Base-by-base conservation (phyloP, 1,284 basidiomycete species). In the Pseudozyma hubeiensis region DNA sequence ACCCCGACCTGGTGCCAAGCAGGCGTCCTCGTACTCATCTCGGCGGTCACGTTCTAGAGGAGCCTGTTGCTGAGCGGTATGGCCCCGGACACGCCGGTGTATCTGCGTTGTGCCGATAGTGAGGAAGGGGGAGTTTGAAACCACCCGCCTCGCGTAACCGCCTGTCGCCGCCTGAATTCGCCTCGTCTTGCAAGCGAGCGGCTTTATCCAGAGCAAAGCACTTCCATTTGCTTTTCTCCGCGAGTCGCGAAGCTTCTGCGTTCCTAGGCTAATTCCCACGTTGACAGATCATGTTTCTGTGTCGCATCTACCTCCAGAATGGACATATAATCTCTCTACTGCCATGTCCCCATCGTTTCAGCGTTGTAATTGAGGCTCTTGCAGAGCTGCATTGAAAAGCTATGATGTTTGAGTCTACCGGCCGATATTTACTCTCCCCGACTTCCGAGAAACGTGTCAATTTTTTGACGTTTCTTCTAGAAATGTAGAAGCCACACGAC, bases 201-300 rank as follows among this genome's bases (percentile, higher is more conserved):
- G 7, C 40, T 37, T 37, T 37, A 37, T 37, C 35, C 35, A 10
- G 14, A 37, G 35, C 35, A 37, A 37, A 37, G 35, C 35, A 1
- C 35, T 9, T 14, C 9, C 35, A 9, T 37, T 14, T 37, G 8
- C 35, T 14, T 37, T 37, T 39, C 39, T 46, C n/a, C 46, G 54
- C 41, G 51, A 55, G 34, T 16, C 30, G 16, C 35, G 31, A 30
- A 41, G 11, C 7, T 7, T 14, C 10, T 16, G 40, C 11, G 59
- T 63, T 63, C 65, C 59, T 68, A 62, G 59, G 65, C 60, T 59
- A 55, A 68, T 58, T 43, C 47, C 59, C 60, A 68, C 65, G 60
- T 68, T 63, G 50, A 24, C 40, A 1, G 8, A 29, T 6, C 44
- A 11, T 30, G 43, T 43, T 10, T 37, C 31, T 48, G 7, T 30